These are phyloP conservation scores for Endocarpon pusillum DNA, from an alignment of 495 filamentous ascomycete species.

Conservation along the genomic window DNA sequence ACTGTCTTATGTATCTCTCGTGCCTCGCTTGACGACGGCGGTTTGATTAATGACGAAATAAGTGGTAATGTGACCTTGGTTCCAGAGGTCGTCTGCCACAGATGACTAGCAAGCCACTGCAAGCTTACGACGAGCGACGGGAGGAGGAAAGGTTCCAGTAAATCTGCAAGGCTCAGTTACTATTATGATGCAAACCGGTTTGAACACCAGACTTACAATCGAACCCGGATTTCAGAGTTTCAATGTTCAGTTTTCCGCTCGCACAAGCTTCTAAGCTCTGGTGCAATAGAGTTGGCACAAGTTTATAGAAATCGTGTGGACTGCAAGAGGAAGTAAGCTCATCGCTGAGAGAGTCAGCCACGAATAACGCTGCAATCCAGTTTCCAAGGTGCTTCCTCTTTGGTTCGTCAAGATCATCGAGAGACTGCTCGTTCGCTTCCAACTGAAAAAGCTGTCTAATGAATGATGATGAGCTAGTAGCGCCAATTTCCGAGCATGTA, in stretches of 20 bases:
- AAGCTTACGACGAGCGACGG: slow-evolving; percentile 73
- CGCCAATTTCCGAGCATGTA: slow-evolving; percentile 47
- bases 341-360: slow-evolving; percentile 65
- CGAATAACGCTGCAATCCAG: slow-evolving; percentile 82
- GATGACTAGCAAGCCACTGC: slow-evolving; percentile 59
- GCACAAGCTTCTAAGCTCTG: slow-evolving; percentile 67
- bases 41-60: slow-evolving; percentile 57
- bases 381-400: slow-evolving; percentile 60
- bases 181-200: background rate
- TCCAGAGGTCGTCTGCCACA: slow-evolving; percentile 52
- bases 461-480: slow-evolving; percentile 46
- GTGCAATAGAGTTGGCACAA: slow-evolving; percentile 78
- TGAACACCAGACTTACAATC: slow-evolving; percentile 44
- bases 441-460: slow-evolving; percentile 55
- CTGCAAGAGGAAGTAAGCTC: slow-evolving; percentile 83
- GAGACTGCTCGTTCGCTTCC: slow-evolving; percentile 40
- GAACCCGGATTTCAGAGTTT: slow-evolving; percentile 70
- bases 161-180: slow-evolving; percentile 27
- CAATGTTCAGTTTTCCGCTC: slow-evolving; percentile 51
- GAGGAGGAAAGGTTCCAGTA: slow-evolving; percentile 78
- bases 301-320: slow-evolving; percentile 82
- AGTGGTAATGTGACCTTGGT: slow-evolving; percentile 49
- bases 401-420: slow-evolving; percentile 50
- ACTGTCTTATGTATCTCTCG: slow-evolving; percentile 67
- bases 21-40: slow-evolving; percentile 62